phyloP scores from a whole-genome alignment of 1,284 basidiomycete species.

The Jaminaea rosea region DNA sequence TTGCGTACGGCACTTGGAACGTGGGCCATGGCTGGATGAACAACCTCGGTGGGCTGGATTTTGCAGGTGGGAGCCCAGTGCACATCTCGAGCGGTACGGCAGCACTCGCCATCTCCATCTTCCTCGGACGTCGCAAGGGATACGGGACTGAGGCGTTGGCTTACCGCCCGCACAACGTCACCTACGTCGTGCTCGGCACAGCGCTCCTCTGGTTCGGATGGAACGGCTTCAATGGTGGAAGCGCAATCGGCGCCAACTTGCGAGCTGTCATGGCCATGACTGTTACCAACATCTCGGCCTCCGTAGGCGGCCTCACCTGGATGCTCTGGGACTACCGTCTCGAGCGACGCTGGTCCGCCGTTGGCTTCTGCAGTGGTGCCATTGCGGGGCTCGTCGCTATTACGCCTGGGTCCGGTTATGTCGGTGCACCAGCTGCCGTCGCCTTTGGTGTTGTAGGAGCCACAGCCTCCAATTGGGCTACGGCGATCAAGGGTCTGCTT shows the following conservation, averaged over 20 bases:
- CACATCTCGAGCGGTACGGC: constrained; percentile 49
- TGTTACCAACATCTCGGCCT: constrained; percentile 62
- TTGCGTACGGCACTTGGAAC: constrained; percentile 47
- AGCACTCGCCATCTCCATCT: constrained; percentile 44
- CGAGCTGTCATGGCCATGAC: constrained; percentile 49
- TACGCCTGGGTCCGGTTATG: constrained; percentile 70
- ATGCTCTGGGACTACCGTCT: constrained; percentile 49
- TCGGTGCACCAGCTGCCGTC: constrained; percentile 38
- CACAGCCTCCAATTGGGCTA: constrained; percentile 81
- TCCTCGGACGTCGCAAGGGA: constrained; percentile 49
- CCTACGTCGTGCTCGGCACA: constrained; percentile 49
- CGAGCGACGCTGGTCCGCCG: constrained; percentile 52
- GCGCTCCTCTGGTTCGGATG: constrained; percentile 49
- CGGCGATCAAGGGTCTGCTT: constrained; percentile 67
- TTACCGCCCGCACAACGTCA: constrained; percentile 49
- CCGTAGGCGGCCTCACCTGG: constrained; percentile 52
- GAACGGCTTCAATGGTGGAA: constrained; percentile 48
- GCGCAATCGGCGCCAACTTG: constrained; percentile 48
- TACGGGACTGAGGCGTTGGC: constrained; percentile 49
- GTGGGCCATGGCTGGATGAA: constrained; percentile 38
- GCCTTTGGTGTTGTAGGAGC: constrained; percentile 63
- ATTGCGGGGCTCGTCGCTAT: constrained; percentile 78
- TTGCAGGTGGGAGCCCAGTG: constrained; percentile 49
- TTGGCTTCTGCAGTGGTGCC: constrained; percentile 93
- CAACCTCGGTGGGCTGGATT: constrained; percentile 48